A percentile compares a stretch with the other conserved stretches of the same genome.
Evolutionary conservation across 2,329 filamentous ascomycete species (phyloP).

Genomic region (Nothophoma quercina): DNA sequence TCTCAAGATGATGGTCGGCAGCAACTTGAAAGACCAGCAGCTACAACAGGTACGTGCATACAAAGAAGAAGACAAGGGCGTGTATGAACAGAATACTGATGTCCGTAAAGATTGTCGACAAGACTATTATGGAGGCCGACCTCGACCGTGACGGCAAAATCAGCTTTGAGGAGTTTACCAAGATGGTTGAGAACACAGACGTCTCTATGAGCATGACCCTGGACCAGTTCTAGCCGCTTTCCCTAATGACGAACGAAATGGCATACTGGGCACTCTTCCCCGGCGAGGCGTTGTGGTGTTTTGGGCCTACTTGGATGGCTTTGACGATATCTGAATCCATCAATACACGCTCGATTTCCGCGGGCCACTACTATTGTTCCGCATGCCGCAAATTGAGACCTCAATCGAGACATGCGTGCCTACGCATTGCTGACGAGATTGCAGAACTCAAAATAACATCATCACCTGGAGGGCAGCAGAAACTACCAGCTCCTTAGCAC

Average conservation of each 20-base stretch:
- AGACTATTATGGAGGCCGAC: constrained; percentile 99
- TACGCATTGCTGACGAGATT: too few relatives aligned
- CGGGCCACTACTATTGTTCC: not conserved
- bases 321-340: constrained; percentile 38
- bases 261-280: constrained; percentile 25
- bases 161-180: constrained; percentile 97
- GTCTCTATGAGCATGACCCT: constrained; percentile 73
- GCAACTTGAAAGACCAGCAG: constrained; percentile 98
- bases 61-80: not conserved
- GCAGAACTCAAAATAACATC: too few relatives aligned
- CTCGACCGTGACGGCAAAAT: constrained; percentile 96
- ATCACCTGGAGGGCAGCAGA: too few relatives aligned
- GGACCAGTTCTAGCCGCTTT: constrained; percentile 56
- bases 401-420: too few relatives aligned
- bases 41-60: constrained; percentile 74
- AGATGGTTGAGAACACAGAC: constrained; percentile 97
- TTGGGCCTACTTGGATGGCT: constrained; percentile 23
- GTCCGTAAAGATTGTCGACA: constrained; percentile 83
- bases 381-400: not conserved
- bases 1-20: constrained; percentile 99
- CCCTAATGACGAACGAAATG: constrained; percentile 17
- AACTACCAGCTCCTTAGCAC: too few relatives aligned
- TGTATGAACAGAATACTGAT: constrained; percentile 17
- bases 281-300: constrained; percentile 47
- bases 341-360: constrained; percentile 28